Base-by-base conservation (phyloP, 768 basidiomycete genomes). In the Lentinula guzmanii region DNA sequence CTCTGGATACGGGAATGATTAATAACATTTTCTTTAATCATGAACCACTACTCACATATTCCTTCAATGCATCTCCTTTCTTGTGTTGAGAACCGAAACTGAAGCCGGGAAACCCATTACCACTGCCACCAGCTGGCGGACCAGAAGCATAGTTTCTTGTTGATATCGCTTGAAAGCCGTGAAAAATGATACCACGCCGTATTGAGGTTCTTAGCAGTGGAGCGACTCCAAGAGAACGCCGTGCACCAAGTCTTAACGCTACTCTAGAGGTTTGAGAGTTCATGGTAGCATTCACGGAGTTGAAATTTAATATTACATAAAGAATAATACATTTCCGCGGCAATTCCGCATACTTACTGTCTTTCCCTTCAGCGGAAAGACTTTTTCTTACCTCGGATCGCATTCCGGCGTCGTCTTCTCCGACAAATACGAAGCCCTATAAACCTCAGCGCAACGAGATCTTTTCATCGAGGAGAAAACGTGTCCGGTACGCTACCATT, bases 61-160 rank as follows among this genome's bases (percentile, higher is more conserved):
- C 89, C 68, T 92, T 91, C 70, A 96, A 72, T 0, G 91, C 89
- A 9, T 92, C 90, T 3, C 94, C 93, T 68, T 93, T 93, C 74
- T 87, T 78, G 52, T 83, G 82, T 65, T 86, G 85, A 28, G 77
- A 83, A 31, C 82, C 80, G 31, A 87, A 67, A 63, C 72, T 79
- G 66, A 89, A 83, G 9, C 82, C 81, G 1, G 87, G 86, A 66
- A 89, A 82, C 2, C 86, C 84, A 13, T 81, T 82, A 28, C 75
- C 71, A 5, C 70, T 7, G 16, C 16, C 21, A 0, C 74, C 71
- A 51, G 76, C 72, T 10, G 78, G 74, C 4, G 81, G 84, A 11
- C 75, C 77, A 50, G 81, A 77, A 16, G 84, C 79, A 67, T 86
- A 85, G 35, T 71, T 61, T 10, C 82, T 74, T 18, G 63, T 66